Evolutionary conservation across 1,139 yeast species (phyloP).

Genomic region (Pichiaceae sp.): DNA sequence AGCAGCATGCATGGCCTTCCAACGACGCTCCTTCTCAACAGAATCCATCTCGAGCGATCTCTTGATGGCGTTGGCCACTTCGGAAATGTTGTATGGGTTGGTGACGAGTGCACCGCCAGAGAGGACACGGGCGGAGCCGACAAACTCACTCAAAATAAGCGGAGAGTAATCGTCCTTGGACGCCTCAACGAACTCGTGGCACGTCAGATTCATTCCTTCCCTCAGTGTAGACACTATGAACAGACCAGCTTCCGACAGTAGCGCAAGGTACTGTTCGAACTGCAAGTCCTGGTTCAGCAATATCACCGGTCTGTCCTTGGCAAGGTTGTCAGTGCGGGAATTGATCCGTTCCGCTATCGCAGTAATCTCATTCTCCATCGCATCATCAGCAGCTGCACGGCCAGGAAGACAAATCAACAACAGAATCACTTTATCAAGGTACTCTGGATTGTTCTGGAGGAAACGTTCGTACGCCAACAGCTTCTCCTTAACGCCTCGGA

Average conservation of each 20-base stretch:
- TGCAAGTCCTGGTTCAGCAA: conserved; percentile 82
- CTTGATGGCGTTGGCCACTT: conserved; percentile 55
- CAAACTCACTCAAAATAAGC: conserved; percentile 80
- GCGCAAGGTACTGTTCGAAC: conserved; percentile 81
- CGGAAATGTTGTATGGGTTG: conserved; percentile 83
- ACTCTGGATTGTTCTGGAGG: conserved; percentile 61
- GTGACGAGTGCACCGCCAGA: conserved; percentile 66
- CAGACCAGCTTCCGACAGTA: conserved; percentile 76
- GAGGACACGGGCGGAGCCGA: conserved; percentile 83
- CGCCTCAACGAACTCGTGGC: conserved; percentile 87
- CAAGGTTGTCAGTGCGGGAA: conserved; percentile 61
- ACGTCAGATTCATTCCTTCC: conserved; percentile 94
- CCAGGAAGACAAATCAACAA: conserved; percentile 73
- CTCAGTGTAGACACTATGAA: conserved; percentile 87
- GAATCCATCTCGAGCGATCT: conserved; percentile 54
- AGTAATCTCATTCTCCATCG: conserved; percentile 64
- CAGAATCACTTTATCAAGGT: conserved; percentile 60
- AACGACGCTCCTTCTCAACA: conserved; percentile 50
- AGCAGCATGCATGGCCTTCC: conserved; percentile 52
- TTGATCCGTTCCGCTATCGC: conserved; percentile 81
- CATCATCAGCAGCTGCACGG: conserved; percentile 38
- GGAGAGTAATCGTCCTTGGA: conserved; percentile 71
- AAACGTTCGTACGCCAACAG: conserved; percentile 80
- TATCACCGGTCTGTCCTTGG: conserved; percentile 75
- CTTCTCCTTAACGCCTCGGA: conserved; percentile 86